Base-by-base conservation (phyloP, 768 basidiomycete species). In the Tephrocybe sp. region DNA sequence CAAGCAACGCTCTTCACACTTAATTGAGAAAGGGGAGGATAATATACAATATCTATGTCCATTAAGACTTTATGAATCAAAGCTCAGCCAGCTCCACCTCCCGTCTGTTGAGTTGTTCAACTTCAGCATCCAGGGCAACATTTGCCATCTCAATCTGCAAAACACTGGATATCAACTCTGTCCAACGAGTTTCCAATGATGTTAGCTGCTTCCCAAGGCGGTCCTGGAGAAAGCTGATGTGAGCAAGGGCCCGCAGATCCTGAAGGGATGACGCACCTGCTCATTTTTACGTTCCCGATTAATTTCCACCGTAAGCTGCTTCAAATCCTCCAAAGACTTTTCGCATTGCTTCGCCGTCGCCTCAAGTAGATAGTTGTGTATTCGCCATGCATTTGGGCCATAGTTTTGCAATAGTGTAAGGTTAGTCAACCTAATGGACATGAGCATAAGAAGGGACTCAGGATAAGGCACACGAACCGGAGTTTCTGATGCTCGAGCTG, bases 91-190 rank as follows among this genome's bases (percentile, higher is more conserved):
- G 73, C 60, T 89, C 87, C 3, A 74, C 79, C 65, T 87, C 86
- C 54, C 68, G 77, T 53, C 70, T 72, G 58, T 77, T 75, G 46
- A 91, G 68, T 33, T 76, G 70, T 40, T 78, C 80, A 42, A 97
- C 76, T 62, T 97, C 93, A 4, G 75, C 84, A 59, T 94, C 93
- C 66, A 97, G 68, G 23, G 93, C 92, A 36, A 86, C 79, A 65
- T 93, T 95, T 15, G 94, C 96, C 84, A 98, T 85, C 76, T 97
- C 95, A 57, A 97, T 88, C 70, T 98, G 95, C 52, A 98, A 72
- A 39, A 95, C 88, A 61, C 72, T 88, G 48, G 92, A 93, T 50
- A 98, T 86, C 41, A 98, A 75, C 69, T 94, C 91, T 18, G 92
- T 95, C 95, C 95, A 98, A 55, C 86, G 79, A 32, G 82, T 88